Conservation (phyloP, 139 green algal species). For the Chlorella sp. region DNA sequence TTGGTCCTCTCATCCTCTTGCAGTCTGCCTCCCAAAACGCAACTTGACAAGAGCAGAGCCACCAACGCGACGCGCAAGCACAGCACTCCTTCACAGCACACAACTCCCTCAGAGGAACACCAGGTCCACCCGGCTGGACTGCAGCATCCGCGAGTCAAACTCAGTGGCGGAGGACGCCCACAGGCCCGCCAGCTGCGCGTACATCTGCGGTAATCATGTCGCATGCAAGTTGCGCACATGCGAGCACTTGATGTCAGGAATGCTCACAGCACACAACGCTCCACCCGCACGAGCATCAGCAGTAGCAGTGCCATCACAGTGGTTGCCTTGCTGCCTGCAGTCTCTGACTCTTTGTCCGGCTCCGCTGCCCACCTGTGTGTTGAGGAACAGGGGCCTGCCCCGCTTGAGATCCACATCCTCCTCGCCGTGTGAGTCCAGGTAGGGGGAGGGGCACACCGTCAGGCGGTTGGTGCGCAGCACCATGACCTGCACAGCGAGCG, state of each 20-base stretch:
- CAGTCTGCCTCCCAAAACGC: no score
- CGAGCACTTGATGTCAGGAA: not conserved
- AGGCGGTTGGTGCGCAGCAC: not conserved
- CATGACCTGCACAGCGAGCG: conserved; percentile 1
- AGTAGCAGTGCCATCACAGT: not conserved
- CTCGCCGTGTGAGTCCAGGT: conserved; percentile 31
- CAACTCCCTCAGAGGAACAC: not conserved
- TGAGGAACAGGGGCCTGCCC: conserved; percentile 30
- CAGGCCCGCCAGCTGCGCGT: not conserved
- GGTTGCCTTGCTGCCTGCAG: no score
- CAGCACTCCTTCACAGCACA: no score
- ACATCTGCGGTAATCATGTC: not conserved
- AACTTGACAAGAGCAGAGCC: no score
- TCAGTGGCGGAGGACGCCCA: not conserved
- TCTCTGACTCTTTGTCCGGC: no score
- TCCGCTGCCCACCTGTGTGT: conserved; percentile 3
- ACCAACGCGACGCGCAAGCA: no score
- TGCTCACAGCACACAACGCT: no score
- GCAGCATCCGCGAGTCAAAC: not conserved
- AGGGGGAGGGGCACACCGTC: not conserved
- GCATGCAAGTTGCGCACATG: not conserved
- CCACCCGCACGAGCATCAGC: no score
- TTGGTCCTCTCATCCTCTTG: no score
- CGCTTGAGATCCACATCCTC: conserved; percentile 25
- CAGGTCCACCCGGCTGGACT: not conserved